Evolutionary conservation across 805 yeast genomes (phyloP).

Genomic region (Maudiozyma pseudohumilis): DNA sequence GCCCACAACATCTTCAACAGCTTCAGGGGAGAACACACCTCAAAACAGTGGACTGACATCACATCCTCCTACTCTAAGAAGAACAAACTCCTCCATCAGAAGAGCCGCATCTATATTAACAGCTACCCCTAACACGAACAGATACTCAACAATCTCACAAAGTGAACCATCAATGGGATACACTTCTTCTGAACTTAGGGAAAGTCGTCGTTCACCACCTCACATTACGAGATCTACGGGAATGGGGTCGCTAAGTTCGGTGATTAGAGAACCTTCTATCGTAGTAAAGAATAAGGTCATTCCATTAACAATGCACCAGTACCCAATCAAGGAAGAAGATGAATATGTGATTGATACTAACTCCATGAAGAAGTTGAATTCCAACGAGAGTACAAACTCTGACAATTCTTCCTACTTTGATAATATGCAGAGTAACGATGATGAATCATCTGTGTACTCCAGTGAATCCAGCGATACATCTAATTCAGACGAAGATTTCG

Average conservation of each 20-base stretch:
- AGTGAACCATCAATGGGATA: neutral
- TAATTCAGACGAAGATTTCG: constrained; percentile 9
- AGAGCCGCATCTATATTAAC: constrained; percentile 30
- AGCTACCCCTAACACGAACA: constrained; percentile 8
- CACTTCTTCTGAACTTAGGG: neutral
- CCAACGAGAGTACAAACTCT: neutral
- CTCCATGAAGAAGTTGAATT: constrained; percentile 6
- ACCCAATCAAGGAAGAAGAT: constrained; percentile 22
- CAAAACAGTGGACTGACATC: neutral
- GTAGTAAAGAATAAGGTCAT: constrained; percentile 29
- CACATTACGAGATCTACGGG: constrained; percentile 22
- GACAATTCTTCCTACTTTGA: constrained; percentile 6
- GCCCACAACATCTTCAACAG: neutral
- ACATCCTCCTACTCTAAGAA: constrained; percentile 17
- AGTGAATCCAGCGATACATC: constrained; percentile 16
- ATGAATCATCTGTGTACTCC: neutral
- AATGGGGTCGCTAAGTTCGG: constrained; percentile 17
- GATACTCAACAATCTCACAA: neutral
- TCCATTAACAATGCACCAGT: constrained; percentile 24
- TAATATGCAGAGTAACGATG: constrained; percentile 3
- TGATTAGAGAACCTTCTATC: constrained; percentile 28
- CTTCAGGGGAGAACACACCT: neutral
- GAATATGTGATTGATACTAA: constrained; percentile 15
- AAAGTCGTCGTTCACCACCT: neutral
- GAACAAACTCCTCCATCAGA: constrained; percentile 29